Conservation (phyloP, 805 yeast species). For the Saccharomycopsis olivae region DNA sequence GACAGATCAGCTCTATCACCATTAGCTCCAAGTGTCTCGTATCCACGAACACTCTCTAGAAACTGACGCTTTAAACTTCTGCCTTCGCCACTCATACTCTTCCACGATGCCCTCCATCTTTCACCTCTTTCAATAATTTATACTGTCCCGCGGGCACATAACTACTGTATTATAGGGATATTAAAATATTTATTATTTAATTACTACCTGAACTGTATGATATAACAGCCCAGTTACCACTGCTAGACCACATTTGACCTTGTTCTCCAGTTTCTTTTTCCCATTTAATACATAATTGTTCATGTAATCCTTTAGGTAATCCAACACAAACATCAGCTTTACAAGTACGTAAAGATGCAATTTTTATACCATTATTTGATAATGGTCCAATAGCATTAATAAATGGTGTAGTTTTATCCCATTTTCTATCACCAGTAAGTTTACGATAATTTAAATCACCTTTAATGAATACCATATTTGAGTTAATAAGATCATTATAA, state of each 20-base stretch:
- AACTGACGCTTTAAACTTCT: too few relatives aligned
- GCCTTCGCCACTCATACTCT: too few relatives aligned
- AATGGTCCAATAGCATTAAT: constrained; percentile 56
- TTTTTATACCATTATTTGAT: constrained; percentile 48
- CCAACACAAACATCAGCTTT: constrained; percentile 96
- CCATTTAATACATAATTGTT: constrained; percentile 53
- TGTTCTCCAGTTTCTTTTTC: constrained; percentile 44
- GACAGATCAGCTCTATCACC: too few relatives aligned
- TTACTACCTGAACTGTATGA: constrained; percentile 30
- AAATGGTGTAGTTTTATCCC: constrained; percentile 81
- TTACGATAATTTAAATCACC: constrained; percentile 97
- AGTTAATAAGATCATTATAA: constrained; percentile 48
- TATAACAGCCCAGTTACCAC: constrained; percentile 93
- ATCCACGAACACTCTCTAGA: too few relatives aligned
- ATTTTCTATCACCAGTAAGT: constrained; percentile 78
- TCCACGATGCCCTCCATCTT: too few relatives aligned
- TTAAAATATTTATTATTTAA: too few relatives aligned
- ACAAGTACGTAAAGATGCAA: constrained; percentile 79
- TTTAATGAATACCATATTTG: constrained; percentile 72
- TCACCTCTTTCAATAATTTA: too few relatives aligned
- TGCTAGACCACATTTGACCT: constrained; percentile 72
- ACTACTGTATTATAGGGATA: too few relatives aligned
- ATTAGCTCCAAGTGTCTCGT: too few relatives aligned
- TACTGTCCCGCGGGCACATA: too few relatives aligned
- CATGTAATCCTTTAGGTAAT: constrained; percentile 60